Base-by-base conservation (phyloP, 2,329 filamentous ascomycete species). In the Drechslerella dactyloides region DNA sequence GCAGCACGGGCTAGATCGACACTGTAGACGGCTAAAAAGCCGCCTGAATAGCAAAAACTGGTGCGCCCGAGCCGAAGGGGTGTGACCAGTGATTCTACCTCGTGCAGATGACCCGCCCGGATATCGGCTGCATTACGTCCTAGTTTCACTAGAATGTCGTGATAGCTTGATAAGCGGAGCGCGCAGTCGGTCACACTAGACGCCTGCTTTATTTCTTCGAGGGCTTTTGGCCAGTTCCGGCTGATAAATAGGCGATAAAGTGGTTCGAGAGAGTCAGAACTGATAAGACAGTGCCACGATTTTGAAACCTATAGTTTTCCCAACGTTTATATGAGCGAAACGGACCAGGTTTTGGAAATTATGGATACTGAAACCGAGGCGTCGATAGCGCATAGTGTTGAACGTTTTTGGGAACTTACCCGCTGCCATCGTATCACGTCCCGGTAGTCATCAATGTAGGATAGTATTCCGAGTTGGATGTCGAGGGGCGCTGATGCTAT, bases 41-140 rank as follows among this genome's bases (percentile, higher is more conserved):
- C 59, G 17, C 33, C 24, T n/a, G 51, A 54, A 33, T 63, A 63
- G 37, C 51, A 55, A n/a, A 63, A 46, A 15, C 42, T 63, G 19
- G 50, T 63, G 1, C 8, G 21, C 10, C 59, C 59, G 10, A 55
- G 59, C 23, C n/a, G n/a, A 2, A 1, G 57, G 13, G 59, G 59
- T 33, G 15, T 17, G 5, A 37, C 27, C 10, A 63, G 33, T n/a
- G 50, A 54, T 17, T 37, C 59, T 2, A 33, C 50, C n/a, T 63
- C 59, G 37, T 46, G 24, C 6, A 63, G 24, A 21, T 23, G 19
- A 5, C 59, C 59, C 7, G 21, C 37, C 15, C 35, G 35, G 51
- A 63, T 55, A 19, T 27, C n/a, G 4, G 59, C 21, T 1, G 40
- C 50, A 33, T 46, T 63, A 8, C n/a, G 27, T 4, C 50, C 50